Evolutionary conservation across 2,329 filamentous ascomycete genomes (phyloP).

Genomic region (Coniochaeta hoffmannii): DNA sequence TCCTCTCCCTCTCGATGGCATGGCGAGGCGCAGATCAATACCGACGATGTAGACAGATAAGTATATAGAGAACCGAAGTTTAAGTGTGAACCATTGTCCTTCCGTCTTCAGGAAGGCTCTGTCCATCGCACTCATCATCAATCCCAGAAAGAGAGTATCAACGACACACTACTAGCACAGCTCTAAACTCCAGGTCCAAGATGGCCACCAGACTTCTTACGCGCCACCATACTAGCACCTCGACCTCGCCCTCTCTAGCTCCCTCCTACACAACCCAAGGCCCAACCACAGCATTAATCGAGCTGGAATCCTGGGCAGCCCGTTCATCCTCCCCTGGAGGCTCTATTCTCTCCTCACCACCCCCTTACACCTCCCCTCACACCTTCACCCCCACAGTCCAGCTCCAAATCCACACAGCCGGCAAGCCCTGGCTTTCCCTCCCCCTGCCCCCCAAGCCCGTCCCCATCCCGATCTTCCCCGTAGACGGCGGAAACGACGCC

Average conservation of each 20-base stretch:
- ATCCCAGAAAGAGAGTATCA: not conserved
- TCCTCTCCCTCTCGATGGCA: not conserved
- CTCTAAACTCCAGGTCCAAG: not conserved
- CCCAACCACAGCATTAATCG: not conserved
- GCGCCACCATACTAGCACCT: not conserved
- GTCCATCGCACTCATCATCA: not conserved
- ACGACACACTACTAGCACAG: not conserved
- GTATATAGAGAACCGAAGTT: not conserved
- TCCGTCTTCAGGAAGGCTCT: not conserved
- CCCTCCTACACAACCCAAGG: conserved; percentile 1
- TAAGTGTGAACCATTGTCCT: not conserved
- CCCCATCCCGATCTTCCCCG: conserved; percentile 34
- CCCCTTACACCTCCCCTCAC: conserved; percentile 17
- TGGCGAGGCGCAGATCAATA: not conserved
- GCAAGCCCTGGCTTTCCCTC: conserved; percentile 34
- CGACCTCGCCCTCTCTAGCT: not conserved
- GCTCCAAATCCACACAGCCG: conserved; percentile 41
- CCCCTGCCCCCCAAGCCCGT: conserved; percentile 28
- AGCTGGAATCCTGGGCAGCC: not conserved
- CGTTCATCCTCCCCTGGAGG: not conserved
- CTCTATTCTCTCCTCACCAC: conserved; percentile 13
- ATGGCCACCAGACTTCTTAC: not conserved
- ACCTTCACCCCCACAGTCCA: conserved; percentile 33
- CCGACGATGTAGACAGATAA: too few relatives aligned
- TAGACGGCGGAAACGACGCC: conserved; percentile 22